A percentile compares a stretch with the other conserved stretches of the same genome.
Evolutionary conservation across 371 early-diverging fungal species (phyloP).

Genomic region (Haplosporangium sp.): DNA sequence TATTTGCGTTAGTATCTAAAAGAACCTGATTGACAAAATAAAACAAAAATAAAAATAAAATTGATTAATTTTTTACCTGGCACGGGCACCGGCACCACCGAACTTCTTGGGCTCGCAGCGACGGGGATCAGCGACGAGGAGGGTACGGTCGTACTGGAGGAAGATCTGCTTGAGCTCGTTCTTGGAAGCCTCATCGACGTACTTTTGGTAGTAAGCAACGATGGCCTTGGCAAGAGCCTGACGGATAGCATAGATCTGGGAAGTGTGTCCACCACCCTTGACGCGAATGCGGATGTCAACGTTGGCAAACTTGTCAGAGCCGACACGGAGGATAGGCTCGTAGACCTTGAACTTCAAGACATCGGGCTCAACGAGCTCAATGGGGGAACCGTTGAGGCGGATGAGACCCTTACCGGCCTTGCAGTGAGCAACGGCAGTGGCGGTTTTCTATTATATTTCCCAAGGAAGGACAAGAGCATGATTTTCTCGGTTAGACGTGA

Average conservation of each 20-base stretch:
- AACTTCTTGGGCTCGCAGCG: slow-evolving; percentile 99
- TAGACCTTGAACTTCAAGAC: slow-evolving; percentile 98
- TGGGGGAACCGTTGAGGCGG: slow-evolving; percentile 88
- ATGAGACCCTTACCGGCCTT: slow-evolving; percentile 97
- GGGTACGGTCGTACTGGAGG: slow-evolving; percentile 97
- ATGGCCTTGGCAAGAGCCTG: slow-evolving; percentile 99
- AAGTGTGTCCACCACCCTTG: slow-evolving; percentile 96
- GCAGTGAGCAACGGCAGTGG: slow-evolving; percentile 99
- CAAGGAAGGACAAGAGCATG: not conserved
- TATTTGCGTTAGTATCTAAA: not conserved
- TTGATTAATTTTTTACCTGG: slow-evolving; percentile 70
- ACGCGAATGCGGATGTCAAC: slow-evolving; percentile 90
- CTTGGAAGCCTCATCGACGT: slow-evolving; percentile 99
- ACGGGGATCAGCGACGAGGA: slow-evolving; percentile 99
- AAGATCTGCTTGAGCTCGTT: slow-evolving; percentile 98
- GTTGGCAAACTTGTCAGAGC: slow-evolving; percentile 95
- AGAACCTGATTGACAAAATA: not conserved
- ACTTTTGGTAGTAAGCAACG: slow-evolving; percentile 99
- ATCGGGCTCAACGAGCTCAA: slow-evolving; percentile 97
- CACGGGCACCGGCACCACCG: slow-evolving; percentile 99
- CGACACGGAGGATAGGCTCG: slow-evolving; percentile 98
- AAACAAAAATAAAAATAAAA: not conserved
- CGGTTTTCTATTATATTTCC: slow-evolving; percentile 89
- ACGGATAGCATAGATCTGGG: slow-evolving; percentile 97
- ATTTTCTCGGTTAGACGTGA: slow-evolving; percentile 6